Conservation (phyloP, 768 basidiomycete species). For the Gloeostereum incarnatum region DNA sequence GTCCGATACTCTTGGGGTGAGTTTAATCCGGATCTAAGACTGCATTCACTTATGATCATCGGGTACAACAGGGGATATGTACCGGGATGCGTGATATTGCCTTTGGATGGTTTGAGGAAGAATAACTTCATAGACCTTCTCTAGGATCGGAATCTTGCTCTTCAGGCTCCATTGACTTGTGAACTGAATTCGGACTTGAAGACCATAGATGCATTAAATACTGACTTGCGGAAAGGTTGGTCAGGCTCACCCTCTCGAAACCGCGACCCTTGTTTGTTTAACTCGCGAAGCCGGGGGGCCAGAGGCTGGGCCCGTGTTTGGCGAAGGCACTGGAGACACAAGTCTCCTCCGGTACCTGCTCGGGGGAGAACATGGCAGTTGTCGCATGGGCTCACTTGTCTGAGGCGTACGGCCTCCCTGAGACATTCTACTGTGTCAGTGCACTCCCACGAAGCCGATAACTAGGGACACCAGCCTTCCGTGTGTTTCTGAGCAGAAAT, state of each 20-base stretch:
- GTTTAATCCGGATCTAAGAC: not conserved
- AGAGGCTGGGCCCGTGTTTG: slow-evolving; percentile 26
- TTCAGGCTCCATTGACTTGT: slow-evolving; percentile 44
- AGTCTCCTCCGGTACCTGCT: slow-evolving; percentile 28
- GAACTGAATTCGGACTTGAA: slow-evolving; percentile 37
- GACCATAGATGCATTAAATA: slow-evolving; percentile 10
- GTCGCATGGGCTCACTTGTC: slow-evolving; percentile 39
- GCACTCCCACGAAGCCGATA: slow-evolving; percentile 4
- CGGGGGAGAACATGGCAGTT: slow-evolving; percentile 39
- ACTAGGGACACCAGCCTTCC: slow-evolving; percentile 31
- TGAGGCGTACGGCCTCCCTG: slow-evolving; percentile 44
- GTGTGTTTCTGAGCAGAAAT: slow-evolving; percentile 53
- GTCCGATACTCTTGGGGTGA: slow-evolving; percentile 40
- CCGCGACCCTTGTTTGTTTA: slow-evolving; percentile 31
- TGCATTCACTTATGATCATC: not conserved
- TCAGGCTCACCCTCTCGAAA: slow-evolving; percentile 46
- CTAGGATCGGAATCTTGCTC: slow-evolving; percentile 28
- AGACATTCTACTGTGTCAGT: slow-evolving; percentile 6
- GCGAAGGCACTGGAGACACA: slow-evolving; percentile 44
- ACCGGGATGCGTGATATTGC: slow-evolving; percentile 43
- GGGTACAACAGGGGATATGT: slow-evolving; percentile 7
- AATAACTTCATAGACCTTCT: slow-evolving; percentile 48
- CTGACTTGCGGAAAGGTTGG: slow-evolving; percentile 4
- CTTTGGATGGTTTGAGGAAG: slow-evolving; percentile 30
- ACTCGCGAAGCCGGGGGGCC: slow-evolving; percentile 36